Conservation (phyloP, 345 rosid genomes). For the Passiflora organensis region DNA sequence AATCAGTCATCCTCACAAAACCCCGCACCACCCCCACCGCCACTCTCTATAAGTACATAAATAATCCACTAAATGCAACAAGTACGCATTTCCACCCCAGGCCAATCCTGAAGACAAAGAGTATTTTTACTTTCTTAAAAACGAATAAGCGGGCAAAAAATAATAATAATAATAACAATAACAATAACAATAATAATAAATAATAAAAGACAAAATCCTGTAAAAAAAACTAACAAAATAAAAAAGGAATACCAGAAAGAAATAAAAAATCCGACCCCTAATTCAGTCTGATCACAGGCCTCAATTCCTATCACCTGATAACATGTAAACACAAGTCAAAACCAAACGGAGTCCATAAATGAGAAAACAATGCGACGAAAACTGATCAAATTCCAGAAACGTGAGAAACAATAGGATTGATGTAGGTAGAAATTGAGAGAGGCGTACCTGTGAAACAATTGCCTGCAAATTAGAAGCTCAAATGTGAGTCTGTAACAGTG, state of each 20-base stretch:
- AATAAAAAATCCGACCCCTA: constrained; percentile 9
- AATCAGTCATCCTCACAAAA: constrained; percentile 64
- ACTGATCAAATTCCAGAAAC: not conserved
- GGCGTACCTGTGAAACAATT: constrained; percentile 12
- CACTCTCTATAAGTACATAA: constrained; percentile 12
- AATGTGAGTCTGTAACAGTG: constrained; percentile 6
- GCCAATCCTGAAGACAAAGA: too few relatives aligned
- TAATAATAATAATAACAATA: too few relatives aligned
- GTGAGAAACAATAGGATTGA: not conserved
- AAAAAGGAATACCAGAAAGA: not conserved
- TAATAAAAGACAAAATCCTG: too few relatives aligned
- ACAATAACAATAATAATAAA: too few relatives aligned
- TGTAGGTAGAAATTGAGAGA: not conserved
- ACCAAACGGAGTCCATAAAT: not conserved
- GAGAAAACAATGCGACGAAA: not conserved
- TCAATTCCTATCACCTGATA: constrained; percentile 13
- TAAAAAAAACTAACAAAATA: not conserved
- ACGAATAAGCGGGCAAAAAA: too few relatives aligned
- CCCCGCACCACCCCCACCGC: constrained; percentile 8
- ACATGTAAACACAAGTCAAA: constrained; percentile 1
- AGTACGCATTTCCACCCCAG: not conserved
- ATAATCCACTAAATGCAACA: constrained; percentile 1
- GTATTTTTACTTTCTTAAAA: too few relatives aligned
- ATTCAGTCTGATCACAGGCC: constrained; percentile 12
- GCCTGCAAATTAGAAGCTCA: too few relatives aligned